Conservation (phyloP, 1,284 basidiomycete genomes). For the Tilletia indica region DNA sequence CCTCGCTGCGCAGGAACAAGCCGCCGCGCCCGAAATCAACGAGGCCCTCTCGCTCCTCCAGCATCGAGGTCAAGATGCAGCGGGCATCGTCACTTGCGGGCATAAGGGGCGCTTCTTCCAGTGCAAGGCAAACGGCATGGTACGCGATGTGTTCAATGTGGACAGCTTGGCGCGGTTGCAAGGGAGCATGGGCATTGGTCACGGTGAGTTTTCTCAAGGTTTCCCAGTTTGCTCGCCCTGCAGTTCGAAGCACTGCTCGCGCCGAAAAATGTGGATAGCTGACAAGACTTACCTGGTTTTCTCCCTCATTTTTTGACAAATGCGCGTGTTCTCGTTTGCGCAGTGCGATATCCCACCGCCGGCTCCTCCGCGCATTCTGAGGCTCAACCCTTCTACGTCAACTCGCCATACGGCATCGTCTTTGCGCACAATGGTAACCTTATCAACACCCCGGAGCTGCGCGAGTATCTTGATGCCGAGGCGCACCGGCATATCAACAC, state of each 20-base stretch:
- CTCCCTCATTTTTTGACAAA: not conserved
- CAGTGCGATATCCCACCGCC: conserved; percentile 75
- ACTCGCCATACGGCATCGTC: conserved; percentile 96
- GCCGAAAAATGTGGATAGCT: no score
- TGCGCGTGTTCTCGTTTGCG: not conserved
- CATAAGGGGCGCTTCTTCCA: conserved; percentile 93
- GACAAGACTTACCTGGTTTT: not conserved
- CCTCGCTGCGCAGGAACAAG: conserved; percentile 38
- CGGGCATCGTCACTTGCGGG: conserved; percentile 95
- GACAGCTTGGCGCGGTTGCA: conserved; percentile 73
- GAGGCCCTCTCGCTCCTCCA: conserved; percentile 55
- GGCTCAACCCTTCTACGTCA: conserved; percentile 99
- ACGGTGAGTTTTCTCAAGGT: conserved; percentile 76
- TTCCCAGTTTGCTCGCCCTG: not conserved
- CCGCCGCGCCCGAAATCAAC: conserved; percentile 53
- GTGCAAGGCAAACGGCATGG: conserved; percentile 99
- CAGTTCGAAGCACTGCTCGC: not conserved
- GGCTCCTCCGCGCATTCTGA: conserved; percentile 95
- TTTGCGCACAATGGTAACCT: conserved; percentile 99
- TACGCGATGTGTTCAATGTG: conserved; percentile 91
- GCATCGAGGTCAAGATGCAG: conserved; percentile 84
- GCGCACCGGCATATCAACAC: conserved; percentile 99
- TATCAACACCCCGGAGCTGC: conserved; percentile 83
- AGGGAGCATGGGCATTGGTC: conserved; percentile 96
- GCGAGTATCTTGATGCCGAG: conserved; percentile 90